Evolutionary conservation across 768 basidiomycete genomes (phyloP).

Genomic region (Lactarius trivialis): DNA sequence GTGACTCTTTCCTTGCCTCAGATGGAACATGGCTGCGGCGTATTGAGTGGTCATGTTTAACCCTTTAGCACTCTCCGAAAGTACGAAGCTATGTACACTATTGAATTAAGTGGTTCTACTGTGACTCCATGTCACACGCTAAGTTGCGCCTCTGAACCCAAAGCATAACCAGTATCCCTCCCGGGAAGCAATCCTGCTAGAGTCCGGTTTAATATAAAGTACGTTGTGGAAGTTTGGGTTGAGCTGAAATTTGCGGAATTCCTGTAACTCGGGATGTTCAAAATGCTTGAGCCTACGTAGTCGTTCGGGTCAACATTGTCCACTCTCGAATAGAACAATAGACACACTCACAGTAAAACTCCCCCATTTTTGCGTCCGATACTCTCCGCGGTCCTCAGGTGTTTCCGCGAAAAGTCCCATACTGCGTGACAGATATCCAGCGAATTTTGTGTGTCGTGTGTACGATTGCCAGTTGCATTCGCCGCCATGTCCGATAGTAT

Average conservation of each 20-base stretch:
- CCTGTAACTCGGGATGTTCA: slow-evolving; percentile 57
- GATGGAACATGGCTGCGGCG: background rate
- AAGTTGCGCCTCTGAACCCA: slow-evolving; percentile 41
- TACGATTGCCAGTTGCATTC: slow-evolving; percentile 66
- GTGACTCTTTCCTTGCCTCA: slow-evolving; percentile 1
- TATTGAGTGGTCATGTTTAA: background rate
- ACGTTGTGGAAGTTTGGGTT: slow-evolving; percentile 62
- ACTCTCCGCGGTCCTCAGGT: slow-evolving; percentile 44
- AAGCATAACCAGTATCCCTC: slow-evolving; percentile 87
- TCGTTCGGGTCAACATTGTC: slow-evolving; percentile 7
- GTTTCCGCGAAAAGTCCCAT: slow-evolving; percentile 52
- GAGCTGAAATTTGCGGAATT: slow-evolving; percentile 57
- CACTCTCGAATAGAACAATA: slow-evolving; percentile 10
- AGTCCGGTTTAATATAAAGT: slow-evolving; percentile 68
- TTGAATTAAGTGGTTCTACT: background rate
- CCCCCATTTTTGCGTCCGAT: slow-evolving; percentile 42
- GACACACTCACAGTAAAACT: slow-evolving; percentile 47
- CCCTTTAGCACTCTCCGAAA: background rate
- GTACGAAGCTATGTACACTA: background rate
- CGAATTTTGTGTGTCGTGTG: slow-evolving; percentile 58
- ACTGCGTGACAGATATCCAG: slow-evolving; percentile 73
- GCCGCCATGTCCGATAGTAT: slow-evolving; percentile 89
- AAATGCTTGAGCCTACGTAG: slow-evolving; percentile 75
- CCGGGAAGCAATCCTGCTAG: slow-evolving; percentile 68
- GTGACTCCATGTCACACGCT: background rate